Evolutionary conservation across 2,329 filamentous ascomycete genomes (phyloP).

Genomic region (Fusarium sp.): DNA sequence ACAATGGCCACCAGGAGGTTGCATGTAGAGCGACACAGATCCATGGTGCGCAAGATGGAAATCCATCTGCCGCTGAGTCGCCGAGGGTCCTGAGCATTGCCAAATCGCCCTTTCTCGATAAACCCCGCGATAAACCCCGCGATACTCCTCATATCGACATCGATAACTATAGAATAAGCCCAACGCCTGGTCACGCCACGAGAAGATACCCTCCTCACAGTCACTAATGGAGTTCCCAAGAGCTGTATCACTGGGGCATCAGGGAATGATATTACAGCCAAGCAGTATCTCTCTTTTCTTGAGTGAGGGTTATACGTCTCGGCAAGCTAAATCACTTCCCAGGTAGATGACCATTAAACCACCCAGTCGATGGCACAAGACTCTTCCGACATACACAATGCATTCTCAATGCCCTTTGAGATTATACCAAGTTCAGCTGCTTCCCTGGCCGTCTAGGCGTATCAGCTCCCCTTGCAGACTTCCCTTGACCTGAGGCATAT

Average conservation of each 20-base stretch:
- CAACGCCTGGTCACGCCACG: neutral
- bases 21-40: neutral
- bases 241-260: neutral
- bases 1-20: neutral
- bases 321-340: neutral
- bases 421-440: conserved; percentile 3
- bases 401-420: neutral
- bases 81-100: neutral
- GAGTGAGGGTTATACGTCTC: neutral
- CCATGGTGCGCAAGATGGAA: neutral
- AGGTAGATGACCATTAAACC: no score
- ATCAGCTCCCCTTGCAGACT: neutral
- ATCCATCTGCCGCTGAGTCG: neutral
- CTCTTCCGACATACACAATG: neutral
- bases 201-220: neutral
- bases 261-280: neutral
- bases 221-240: neutral
- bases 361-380: neutral
- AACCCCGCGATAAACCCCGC: neutral
- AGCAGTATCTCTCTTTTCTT: neutral
- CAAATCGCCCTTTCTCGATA: neutral
- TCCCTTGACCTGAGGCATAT: neutral
- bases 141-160: neutral
- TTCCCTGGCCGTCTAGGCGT: conserved; percentile 2
- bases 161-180: neutral